Percentiles rank a stretch among this genome's conserved stretches.
Evolutionary conservation across 345 rosid species (phyloP).

Genomic region (Eucalyptus fibrosa): DNA sequence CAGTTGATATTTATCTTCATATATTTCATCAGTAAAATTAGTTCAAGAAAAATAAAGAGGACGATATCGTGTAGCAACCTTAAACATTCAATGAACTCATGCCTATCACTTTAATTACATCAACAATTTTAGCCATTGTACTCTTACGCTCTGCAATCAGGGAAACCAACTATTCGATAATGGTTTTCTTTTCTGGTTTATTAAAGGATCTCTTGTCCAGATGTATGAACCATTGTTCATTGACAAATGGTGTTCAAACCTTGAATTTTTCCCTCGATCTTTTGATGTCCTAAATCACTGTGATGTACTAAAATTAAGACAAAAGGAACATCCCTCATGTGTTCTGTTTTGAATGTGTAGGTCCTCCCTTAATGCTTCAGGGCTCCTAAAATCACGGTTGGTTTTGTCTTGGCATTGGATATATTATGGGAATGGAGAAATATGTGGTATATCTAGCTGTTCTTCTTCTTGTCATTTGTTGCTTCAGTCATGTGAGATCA

Average conservation of each 20-base stretch:
- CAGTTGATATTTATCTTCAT: background rate
- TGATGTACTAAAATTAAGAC: background rate
- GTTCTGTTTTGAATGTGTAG: background rate
- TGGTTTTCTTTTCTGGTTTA: background rate
- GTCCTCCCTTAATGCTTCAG: background rate
- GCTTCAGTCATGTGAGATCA: conserved; percentile 26
- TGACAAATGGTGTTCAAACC: background rate
- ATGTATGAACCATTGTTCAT: background rate
- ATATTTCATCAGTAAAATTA: background rate
- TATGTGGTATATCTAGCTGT: conserved; percentile 2
- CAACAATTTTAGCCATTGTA: background rate
- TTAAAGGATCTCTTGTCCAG: background rate
- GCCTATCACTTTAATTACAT: background rate
- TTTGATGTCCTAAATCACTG: background rate
- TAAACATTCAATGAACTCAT: background rate
- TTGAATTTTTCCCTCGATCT: background rate
- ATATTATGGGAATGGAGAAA: background rate
- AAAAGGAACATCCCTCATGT: background rate
- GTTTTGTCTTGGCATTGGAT: background rate
- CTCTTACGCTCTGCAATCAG: background rate
- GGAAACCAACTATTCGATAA: background rate
- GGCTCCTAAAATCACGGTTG: background rate
- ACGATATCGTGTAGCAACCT: background rate
- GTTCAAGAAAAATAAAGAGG: background rate
- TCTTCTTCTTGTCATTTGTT: conserved; percentile 18